Percentiles rank a stretch among this genome's conserved stretches.
Conservation (phyloP, 1,139 yeast species). For the Kodamaea ohmeri region DNA sequence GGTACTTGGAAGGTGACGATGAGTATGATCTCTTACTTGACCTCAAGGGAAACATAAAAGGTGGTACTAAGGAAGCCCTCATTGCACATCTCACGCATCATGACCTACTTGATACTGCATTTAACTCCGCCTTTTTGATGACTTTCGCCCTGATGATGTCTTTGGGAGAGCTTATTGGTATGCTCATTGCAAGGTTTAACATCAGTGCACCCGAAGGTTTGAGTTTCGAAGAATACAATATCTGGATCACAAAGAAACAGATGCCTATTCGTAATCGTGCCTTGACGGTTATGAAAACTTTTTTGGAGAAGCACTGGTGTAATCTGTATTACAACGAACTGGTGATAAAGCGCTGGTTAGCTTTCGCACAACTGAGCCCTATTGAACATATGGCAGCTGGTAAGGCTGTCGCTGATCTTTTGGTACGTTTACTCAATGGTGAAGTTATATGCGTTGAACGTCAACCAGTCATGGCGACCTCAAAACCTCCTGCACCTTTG, state of each 20-base stretch:
- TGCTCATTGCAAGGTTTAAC: constrained; percentile 64
- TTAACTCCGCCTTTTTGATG: constrained; percentile 66
- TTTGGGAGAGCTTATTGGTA: constrained; percentile 60
- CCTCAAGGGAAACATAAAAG: constrained; percentile 70
- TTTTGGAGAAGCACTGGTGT: constrained; percentile 81
- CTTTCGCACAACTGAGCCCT: constrained; percentile 50
- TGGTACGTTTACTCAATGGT: constrained; percentile 30
- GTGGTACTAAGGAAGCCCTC: constrained; percentile 81
- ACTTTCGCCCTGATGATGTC: constrained; percentile 78
- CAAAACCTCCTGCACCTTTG: constrained; percentile 44
- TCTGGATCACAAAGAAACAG: constrained; percentile 76
- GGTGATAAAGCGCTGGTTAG: constrained; percentile 51
- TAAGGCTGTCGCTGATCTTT: constrained; percentile 26
- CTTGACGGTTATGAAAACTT: constrained; percentile 64
- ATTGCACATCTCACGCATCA: constrained; percentile 85
- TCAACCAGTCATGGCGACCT: constrained; percentile 28
- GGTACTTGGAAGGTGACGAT: constrained; percentile 80
- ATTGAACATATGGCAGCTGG: constrained; percentile 43
- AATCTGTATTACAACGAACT: constrained; percentile 53
- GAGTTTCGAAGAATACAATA: constrained; percentile 74
- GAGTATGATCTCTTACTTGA: constrained; percentile 74
- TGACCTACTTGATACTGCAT: constrained; percentile 61
- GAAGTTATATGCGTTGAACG: constrained; percentile 32
- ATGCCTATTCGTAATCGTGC: constrained; percentile 67
- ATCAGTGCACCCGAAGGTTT: constrained; percentile 86